phyloP scores from a whole-genome alignment of 73 alveolate species.

The Paramecium pentaurelia region DNA sequence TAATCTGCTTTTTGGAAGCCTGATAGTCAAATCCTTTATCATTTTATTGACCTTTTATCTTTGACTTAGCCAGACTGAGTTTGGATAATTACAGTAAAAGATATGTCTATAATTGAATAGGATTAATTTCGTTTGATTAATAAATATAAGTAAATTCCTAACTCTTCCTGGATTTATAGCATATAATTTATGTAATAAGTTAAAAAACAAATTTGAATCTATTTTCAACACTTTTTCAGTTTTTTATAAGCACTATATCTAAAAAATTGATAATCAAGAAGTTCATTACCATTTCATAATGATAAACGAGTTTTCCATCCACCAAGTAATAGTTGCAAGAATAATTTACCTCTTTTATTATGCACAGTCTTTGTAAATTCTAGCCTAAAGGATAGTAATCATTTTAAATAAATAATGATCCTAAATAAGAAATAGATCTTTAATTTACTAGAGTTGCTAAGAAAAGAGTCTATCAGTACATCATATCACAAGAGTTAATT shows the following conservation, averaged over 20 bases:
- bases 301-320: conserved; percentile 15
- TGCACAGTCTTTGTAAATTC: not conserved
- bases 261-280: conserved; percentile 69
- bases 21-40: conserved; percentile 4
- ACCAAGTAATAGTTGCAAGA: not conserved
- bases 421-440: not conserved
- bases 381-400: not conserved
- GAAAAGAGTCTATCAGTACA: too few species aligned
- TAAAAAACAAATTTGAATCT: conserved; percentile 75
- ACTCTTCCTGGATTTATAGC: conserved; percentile 37
- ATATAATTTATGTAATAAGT: conserved; percentile 55
- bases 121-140: conserved; percentile 30
- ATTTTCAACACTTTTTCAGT: conserved; percentile 81
- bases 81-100: not conserved
- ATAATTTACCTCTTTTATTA: not conserved
- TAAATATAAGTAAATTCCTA: conserved; percentile 11
- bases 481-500: not conserved
- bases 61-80: conserved; percentile 6
- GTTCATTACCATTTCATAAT: conserved; percentile 67
- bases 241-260: conserved; percentile 74
- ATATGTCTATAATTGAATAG: conserved; percentile 5
- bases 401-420: not conserved
- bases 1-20: not conserved
- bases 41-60: not conserved
- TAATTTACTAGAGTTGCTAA: not conserved